These are phyloP conservation scores for Eucalyptus marginata DNA, from an alignment of 345 rosid species.

Conservation along the genomic window DNA sequence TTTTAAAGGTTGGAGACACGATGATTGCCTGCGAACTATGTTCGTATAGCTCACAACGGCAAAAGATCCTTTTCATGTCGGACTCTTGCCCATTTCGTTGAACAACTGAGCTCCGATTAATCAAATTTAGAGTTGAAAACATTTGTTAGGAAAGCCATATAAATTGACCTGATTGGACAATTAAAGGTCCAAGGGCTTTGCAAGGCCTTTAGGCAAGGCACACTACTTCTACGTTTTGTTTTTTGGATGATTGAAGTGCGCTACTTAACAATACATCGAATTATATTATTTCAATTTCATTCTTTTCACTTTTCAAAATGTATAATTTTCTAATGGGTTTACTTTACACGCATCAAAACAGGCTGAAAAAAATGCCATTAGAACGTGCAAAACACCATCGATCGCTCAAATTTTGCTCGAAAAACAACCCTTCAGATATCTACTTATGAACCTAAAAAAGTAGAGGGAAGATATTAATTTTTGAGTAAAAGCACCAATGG, in stretches of 20 bases:
- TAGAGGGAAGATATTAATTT: neutral
- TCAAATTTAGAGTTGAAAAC: neutral
- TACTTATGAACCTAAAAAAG: neutral
- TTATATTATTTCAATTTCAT: neutral
- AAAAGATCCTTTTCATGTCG: too few relatives aligned
- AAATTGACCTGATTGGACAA: neutral
- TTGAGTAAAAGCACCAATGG: neutral
- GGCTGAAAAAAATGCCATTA: neutral
- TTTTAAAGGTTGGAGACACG: neutral
- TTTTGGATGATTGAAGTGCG: neutral
- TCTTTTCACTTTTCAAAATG: neutral
- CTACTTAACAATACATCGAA: too few relatives aligned
- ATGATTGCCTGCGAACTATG: neutral
- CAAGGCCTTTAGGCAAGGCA: neutral
- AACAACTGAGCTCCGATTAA: neutral
- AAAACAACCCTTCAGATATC: neutral
- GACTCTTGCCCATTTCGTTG: neutral
- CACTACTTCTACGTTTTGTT: neutral
- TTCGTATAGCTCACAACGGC: neutral
- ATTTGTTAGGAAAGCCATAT: neutral
- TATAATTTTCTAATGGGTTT: neutral
- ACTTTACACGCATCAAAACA: accelerated
- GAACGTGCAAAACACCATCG: accelerated
- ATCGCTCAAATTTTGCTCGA: accelerated
- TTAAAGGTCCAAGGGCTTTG: neutral